phyloP scores from a whole-genome alignment of 2,329 filamentous ascomycete genomes.

The Hymenoscyphus fructigenus region DNA sequence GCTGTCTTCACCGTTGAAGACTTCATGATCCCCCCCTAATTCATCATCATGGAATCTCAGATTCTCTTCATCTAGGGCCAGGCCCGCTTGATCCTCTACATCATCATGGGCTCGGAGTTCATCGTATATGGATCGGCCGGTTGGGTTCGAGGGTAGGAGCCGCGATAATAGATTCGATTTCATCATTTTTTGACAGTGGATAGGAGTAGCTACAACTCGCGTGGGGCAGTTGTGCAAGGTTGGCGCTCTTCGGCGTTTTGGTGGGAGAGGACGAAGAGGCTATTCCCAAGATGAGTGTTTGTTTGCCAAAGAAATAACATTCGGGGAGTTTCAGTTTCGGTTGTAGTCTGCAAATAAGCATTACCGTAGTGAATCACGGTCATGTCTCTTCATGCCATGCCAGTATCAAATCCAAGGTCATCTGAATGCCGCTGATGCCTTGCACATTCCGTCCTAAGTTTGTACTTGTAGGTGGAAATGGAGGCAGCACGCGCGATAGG shows the following conservation, averaged over 20 bases:
- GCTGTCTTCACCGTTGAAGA: slow-evolving; percentile 35
- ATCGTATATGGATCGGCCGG: slow-evolving; percentile 38
- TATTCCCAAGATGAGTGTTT: slow-evolving; percentile 22
- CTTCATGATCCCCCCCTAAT: slow-evolving; percentile 30
- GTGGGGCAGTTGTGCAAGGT: slow-evolving; percentile 1
- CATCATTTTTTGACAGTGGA: slow-evolving; percentile 31
- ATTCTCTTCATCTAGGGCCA: slow-evolving; percentile 38
- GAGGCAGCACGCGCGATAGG: slow-evolving; percentile 20
- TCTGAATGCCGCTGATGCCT: slow-evolving; percentile 19
- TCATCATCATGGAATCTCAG: slow-evolving; percentile 36
- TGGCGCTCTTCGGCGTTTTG: background rate
- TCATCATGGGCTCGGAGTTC: slow-evolving; percentile 37
- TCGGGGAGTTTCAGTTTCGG: slow-evolving; percentile 10
- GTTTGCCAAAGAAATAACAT: slow-evolving; percentile 24
- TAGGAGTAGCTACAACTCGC: slow-evolving; percentile 1
- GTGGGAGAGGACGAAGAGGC: slow-evolving; percentile 11
- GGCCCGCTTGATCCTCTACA: slow-evolving; percentile 35
- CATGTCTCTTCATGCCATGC: slow-evolving; percentile 22
- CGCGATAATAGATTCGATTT: slow-evolving; percentile 37
- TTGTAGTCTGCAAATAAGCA: background rate
- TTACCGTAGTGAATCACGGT: slow-evolving; percentile 9
- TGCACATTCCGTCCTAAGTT: slow-evolving; percentile 4
- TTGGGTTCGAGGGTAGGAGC: slow-evolving; percentile 34
- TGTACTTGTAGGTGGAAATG: background rate
- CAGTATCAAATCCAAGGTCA: slow-evolving; percentile 23